Base-by-base conservation (phyloP, 305 asterid species). In the Ruellia speciosa region DNA sequence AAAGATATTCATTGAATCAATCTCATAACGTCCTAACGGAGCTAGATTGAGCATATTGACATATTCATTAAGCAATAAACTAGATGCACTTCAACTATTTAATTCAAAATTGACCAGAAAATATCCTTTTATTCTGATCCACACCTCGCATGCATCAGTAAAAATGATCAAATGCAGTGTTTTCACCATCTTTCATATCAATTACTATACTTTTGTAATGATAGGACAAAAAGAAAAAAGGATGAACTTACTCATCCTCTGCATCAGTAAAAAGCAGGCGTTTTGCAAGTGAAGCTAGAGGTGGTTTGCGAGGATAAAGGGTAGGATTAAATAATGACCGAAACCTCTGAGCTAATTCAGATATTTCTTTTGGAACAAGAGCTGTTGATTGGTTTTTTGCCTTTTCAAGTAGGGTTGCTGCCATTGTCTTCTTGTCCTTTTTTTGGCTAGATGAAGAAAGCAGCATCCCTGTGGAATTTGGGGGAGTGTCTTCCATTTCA, bases 191-290 rank as follows among this genome's bases (percentile, higher is more conserved):
- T 47, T 55, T 66, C 16, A n/a, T 13, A 31, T 24, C 17, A 53
- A 52, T 9, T 18, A 19, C 10, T 2, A 24, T 20, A 8, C 31
- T 24, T n/a, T 24, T 24, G 31, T 24, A 24, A 4, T 24, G 31
- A 24, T 24, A 24, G 31, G 31, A 24, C n/a, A n/a, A n/a, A n/a
- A 70, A 62, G 67, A 70, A 65, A 67, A 72, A 79, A 65, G 77
- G 69, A 76, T 58, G 71, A 80, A 92, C 99, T 86, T 83, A 92
- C 99, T 78, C 90, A 78, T 92, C 99, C 81, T 92, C 99, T 8
- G 95, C 74, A 63, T 92, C 95, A 41, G 97, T 92, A 78, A 92
- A 92, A 67, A 88, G 97, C 69, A 92, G 84, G 58, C 99, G 88
- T 52, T 74, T 88, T 56, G 82, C 90, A 72, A 82, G 75, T 63